These are phyloP conservation scores for Hypsizygus marmoreus DNA, from an alignment of 768 basidiomycete species.

Conservation along the genomic window DNA sequence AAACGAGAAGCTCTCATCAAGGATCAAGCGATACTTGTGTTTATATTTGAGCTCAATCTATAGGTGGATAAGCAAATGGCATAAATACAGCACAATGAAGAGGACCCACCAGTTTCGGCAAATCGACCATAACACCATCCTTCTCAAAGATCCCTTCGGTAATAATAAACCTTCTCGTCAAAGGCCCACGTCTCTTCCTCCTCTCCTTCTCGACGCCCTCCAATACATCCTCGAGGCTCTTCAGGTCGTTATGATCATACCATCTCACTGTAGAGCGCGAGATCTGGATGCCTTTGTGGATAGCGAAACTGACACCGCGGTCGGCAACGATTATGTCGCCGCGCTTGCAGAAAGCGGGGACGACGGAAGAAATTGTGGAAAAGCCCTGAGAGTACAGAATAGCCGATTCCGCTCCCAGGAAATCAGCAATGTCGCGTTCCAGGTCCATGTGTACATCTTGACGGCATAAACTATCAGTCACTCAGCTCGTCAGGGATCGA, in stretches of 20 bases:
- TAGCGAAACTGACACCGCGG: constrained; percentile 91
- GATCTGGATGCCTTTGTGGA: constrained; percentile 95
- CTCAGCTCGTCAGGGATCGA: constrained; percentile 8
- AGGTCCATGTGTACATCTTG: constrained; percentile 89
- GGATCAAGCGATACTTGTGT: constrained; percentile 92
- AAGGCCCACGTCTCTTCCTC: constrained; percentile 75
- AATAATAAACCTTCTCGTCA: constrained; percentile 92
- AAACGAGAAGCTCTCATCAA: constrained; percentile 94
- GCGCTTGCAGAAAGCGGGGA: constrained; percentile 96
- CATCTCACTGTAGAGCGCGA: constrained; percentile 89
- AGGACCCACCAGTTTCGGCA: constrained; percentile 82
- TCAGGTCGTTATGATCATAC: constrained; percentile 96
- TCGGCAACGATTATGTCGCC: constrained; percentile 99
- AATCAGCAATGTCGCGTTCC: constrained; percentile 88
- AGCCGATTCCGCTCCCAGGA: constrained; percentile 83
- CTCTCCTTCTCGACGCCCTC: constrained; percentile 84
- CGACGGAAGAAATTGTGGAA: constrained; percentile 88
- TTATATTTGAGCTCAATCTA: constrained; percentile 94
- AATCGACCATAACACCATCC: constrained; percentile 88
- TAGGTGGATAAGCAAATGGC: not conserved
- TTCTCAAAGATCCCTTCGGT: constrained; percentile 97
- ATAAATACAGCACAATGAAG: not conserved
- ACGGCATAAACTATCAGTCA: constrained; percentile 2
- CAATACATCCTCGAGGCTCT: constrained; percentile 87
- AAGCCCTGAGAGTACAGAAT: constrained; percentile 97